Evolutionary conservation across 202 grass and related monocot genomes (phyloP).

Genomic region (Panicum hallii): DNA sequence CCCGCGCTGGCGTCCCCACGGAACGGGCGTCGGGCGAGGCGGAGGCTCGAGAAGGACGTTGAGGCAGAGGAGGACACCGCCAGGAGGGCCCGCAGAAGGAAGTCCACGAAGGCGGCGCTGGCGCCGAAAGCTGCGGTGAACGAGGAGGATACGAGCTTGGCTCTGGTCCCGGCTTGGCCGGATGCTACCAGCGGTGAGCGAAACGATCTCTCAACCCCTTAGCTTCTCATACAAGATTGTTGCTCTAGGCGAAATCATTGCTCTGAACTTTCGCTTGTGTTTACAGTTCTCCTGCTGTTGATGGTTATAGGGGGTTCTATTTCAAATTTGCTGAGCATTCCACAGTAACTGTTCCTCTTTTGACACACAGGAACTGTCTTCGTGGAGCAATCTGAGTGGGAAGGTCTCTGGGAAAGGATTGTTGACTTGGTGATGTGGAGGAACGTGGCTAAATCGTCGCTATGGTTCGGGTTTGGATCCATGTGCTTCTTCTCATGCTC

Average conservation of each 20-base stretch:
- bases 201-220: neutral
- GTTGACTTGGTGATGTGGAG: constrained; percentile 86
- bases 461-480: constrained; percentile 85
- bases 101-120: constrained; percentile 44
- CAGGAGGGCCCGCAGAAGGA: constrained; percentile 64
- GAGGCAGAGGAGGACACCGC: constrained; percentile 58
- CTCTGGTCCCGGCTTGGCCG: constrained; percentile 37
- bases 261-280: neutral
- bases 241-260: neutral
- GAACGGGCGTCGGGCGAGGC: constrained; percentile 63
- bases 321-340: neutral
- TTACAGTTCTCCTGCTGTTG: neutral
- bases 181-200: constrained; percentile 39
- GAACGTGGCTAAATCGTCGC: constrained; percentile 75
- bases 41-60: constrained; percentile 79
- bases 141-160: constrained; percentile 51
- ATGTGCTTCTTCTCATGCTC: constrained; percentile 83
- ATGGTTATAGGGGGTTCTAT: neutral
- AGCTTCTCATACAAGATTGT: neutral
- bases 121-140: constrained; percentile 35
- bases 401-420: constrained; percentile 56
- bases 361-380: constrained; percentile 24
- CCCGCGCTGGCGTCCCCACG: constrained; percentile 61
- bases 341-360: constrained; percentile 20
- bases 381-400: constrained; percentile 36